Evolutionary conservation across 139 green algal genomes (phyloP).

Genomic region (Pseudopediastrum boryanum): DNA sequence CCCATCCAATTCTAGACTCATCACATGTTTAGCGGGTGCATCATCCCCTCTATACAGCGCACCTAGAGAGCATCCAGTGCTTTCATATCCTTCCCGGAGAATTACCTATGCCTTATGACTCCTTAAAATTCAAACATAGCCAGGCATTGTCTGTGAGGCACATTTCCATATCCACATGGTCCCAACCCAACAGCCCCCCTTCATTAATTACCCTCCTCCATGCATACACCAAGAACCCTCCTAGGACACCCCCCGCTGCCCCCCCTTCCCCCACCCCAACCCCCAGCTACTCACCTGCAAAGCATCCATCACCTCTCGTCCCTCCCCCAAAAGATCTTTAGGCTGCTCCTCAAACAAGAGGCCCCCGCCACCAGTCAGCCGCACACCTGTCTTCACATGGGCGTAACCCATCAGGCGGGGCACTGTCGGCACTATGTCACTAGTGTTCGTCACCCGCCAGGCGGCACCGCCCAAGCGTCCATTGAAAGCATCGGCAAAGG

Average conservation of each 20-base stretch:
- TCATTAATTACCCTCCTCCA: neutral
- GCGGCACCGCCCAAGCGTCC: constrained; percentile 49
- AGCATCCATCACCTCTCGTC: constrained; percentile 48
- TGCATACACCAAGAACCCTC: neutral
- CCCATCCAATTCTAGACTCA: no score
- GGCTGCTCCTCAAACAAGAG: constrained; percentile 32
- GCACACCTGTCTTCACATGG: constrained; percentile 65
- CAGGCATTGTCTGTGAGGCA: no score
- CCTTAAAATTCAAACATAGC: no score
- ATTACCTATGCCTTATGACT: no score
- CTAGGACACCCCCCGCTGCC: no score
- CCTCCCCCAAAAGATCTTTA: constrained; percentile 57
- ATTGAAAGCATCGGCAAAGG: constrained; percentile 73
- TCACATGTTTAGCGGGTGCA: no score
- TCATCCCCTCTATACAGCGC: no score
- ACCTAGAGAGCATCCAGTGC: no score
- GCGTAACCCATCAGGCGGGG: constrained; percentile 79
- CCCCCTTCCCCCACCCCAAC: constrained; percentile 4
- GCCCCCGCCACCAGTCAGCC: constrained; percentile 27
- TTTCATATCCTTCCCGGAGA: no score
- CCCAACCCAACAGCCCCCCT: neutral
- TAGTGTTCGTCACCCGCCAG: constrained; percentile 76
- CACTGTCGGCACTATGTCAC: constrained; percentile 71
- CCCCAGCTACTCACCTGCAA: constrained; percentile 10
- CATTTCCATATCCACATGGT: neutral